Base-by-base conservation (phyloP, 768 basidiomycete genomes). In the Cyclocybe cylindracea region DNA sequence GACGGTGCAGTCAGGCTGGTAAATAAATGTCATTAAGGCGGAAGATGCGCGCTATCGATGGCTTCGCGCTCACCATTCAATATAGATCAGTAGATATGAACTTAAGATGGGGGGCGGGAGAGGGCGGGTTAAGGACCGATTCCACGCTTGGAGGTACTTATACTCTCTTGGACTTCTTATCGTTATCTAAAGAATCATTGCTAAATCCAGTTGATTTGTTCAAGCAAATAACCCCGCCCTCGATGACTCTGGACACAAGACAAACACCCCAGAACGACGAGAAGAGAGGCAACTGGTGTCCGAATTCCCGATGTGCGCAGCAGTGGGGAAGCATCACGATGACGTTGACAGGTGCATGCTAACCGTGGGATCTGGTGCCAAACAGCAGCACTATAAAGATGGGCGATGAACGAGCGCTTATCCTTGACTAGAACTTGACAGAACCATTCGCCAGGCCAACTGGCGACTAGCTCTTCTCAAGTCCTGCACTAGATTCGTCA, bases 1-100 rank as follows among this genome's bases (percentile, higher is more conserved):
- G 38, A 53, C 56, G 51, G 59, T 48, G 31, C 57, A 58, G 24
- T 58, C 57, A 32, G 57, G 57, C 53, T 58, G 46, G 19, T 47
- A 2, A 11, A 16, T 16, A 36, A 6, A 10, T 18, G 19, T 40
- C 14, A 19, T 34, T 46, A 19, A 51, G 43, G 32, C 18, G 4
- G 24, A 14, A 31, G 13, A 7, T 5, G 35, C 29, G 24, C 7
- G 5, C 39, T 13, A 18, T 48, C 10, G 4, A 13, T 38, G 19
- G 7, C 49, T 29, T 10, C 24, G 16, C 7, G 36, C 54, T 32
- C 9, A 56, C 55, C 48, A 53, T 57, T 41, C 19, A 41, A 42
- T 35, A n/a, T 31, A 31, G 16, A 32, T 31, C 45, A n/a, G 37
- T 32, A 14, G 9, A 24, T 24, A 24, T 24, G 24, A 24, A 24